Percentiles rank a stretch among this genome's conserved stretches.
phyloP scores from a whole-genome alignment of 257 asterid species.

The Cinchona pubescens region DNA sequence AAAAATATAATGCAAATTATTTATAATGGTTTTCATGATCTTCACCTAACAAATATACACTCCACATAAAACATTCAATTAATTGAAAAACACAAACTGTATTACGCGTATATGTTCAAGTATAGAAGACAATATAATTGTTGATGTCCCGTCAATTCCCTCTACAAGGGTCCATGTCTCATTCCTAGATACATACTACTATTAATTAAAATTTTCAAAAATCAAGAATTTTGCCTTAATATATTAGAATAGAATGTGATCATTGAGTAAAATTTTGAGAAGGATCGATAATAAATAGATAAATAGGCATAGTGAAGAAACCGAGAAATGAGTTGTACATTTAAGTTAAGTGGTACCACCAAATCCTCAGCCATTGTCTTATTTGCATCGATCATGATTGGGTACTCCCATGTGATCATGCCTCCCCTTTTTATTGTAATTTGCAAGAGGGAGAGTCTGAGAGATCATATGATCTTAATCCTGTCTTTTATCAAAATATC shows the following conservation, averaged over 20 bases:
- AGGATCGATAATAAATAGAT: background rate
- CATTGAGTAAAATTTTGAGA: slow-evolving; percentile 7
- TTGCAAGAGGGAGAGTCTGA: slow-evolving; percentile 12
- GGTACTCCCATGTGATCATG: slow-evolving; percentile 48
- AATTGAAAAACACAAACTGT: background rate
- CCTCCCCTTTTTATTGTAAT: slow-evolving; percentile 29
- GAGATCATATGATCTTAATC: slow-evolving; percentile 14
- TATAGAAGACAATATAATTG: slow-evolving; percentile 11
- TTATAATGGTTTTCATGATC: too few relatives aligned
- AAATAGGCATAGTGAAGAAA: slow-evolving; percentile 12
- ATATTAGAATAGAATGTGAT: slow-evolving; percentile 3
- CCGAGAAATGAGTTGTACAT: slow-evolving; percentile 40
- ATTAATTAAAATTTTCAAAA: background rate
- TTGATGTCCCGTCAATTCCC: slow-evolving; percentile 26
- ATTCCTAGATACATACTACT: slow-evolving; percentile 13
- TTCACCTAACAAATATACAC: background rate
- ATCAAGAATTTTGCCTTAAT: background rate
- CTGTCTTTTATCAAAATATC: slow-evolving; percentile 19
- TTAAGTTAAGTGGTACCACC: slow-evolving; percentile 40
- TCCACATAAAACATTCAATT: background rate
- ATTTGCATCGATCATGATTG: slow-evolving; percentile 42
- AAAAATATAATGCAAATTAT: too few relatives aligned
- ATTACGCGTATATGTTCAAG: background rate
- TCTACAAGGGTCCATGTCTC: slow-evolving; percentile 29
- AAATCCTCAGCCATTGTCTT: slow-evolving; percentile 51